Evolutionary conservation across 768 basidiomycete species (phyloP).

Genomic region (Trametopsis cervina): DNA sequence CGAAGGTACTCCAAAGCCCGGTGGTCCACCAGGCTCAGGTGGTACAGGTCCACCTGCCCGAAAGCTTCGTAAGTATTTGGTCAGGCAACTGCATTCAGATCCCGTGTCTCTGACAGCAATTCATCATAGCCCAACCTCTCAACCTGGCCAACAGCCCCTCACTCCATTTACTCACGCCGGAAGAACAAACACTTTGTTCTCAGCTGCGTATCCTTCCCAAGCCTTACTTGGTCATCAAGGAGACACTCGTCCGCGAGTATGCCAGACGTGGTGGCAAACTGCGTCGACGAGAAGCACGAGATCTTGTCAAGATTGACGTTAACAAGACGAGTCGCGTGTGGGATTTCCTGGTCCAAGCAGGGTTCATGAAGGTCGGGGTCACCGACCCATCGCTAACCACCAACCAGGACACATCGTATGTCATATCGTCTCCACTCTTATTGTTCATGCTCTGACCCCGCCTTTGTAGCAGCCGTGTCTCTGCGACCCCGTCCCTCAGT

Average conservation of each 20-base stretch:
- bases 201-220: conserved; percentile 87
- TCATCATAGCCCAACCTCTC: conserved; percentile 49
- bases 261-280: conserved; percentile 84
- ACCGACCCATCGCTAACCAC: conserved; percentile 11
- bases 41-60: conserved; percentile 34
- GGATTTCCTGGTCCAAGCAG: conserved; percentile 87
- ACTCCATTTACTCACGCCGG: conserved; percentile 81
- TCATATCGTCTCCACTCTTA: background rate
- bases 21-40: conserved; percentile 15
- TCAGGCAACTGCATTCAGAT: background rate
- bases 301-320: conserved; percentile 88
- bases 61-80: conserved; percentile 31
- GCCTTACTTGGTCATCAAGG: conserved; percentile 94
- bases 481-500: conserved; percentile 23
- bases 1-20: conserved; percentile 49
- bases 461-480: conserved; percentile 13
- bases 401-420: background rate
- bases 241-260: conserved; percentile 90
- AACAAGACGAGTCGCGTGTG: conserved; percentile 90
- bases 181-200: conserved; percentile 86
- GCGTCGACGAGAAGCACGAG: conserved; percentile 80
- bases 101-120: background rate
- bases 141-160: conserved; percentile 89
- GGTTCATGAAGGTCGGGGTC: conserved; percentile 60
- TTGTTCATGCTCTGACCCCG: background rate